A percentile compares a stretch with the other conserved stretches of the same genome.
Evolutionary conservation across 2,329 filamentous ascomycete genomes (phyloP).

Genomic region (Aureobasidium lini): DNA sequence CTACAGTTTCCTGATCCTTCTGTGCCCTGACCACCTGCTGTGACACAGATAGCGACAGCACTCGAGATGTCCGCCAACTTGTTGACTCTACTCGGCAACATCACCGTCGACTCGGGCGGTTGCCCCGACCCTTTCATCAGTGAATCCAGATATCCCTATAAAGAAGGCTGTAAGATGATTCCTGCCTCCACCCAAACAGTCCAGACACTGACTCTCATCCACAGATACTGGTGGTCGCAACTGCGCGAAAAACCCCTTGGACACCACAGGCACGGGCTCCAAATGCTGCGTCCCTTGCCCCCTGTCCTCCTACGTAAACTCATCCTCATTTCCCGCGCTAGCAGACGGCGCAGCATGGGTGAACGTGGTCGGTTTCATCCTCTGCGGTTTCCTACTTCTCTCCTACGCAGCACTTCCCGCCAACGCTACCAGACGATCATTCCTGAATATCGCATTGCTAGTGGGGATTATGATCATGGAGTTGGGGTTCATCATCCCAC

Average conservation of each 20-base stretch:
- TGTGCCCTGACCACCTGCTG: too few species aligned
- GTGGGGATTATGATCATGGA: conserved; percentile 64
- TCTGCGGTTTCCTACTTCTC: conserved; percentile 64
- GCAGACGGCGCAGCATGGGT: conserved; percentile 68
- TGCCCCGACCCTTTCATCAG: conserved; percentile 24
- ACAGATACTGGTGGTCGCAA: conserved; percentile 20
- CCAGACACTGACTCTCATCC: neutral
- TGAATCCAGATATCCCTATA: conserved; percentile 19
- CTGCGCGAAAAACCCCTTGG: conserved; percentile 22
- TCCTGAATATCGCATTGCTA: conserved; percentile 73
- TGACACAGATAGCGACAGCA: too few species aligned
- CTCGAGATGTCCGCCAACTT: neutral
- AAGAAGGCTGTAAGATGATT: conserved; percentile 21
- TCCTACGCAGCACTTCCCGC: conserved; percentile 71
- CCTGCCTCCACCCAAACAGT: neutral
- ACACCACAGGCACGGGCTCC: conserved; percentile 17
- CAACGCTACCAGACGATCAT: conserved; percentile 76
- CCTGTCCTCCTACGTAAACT: conserved; percentile 63
- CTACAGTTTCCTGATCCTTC: too few species aligned
- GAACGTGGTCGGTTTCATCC: conserved; percentile 60
- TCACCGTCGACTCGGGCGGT: conserved; percentile 20
- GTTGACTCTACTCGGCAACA: conserved; percentile 13
- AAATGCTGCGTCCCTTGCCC: conserved; percentile 79
- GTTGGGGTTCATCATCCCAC: conserved; percentile 76
- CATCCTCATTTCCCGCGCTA: conserved; percentile 48